Percentiles rank a stretch among this genome's conserved stretches.
Evolutionary conservation across 331 rosid genomes (phyloP).

Genomic region (Quercus lobata): DNA sequence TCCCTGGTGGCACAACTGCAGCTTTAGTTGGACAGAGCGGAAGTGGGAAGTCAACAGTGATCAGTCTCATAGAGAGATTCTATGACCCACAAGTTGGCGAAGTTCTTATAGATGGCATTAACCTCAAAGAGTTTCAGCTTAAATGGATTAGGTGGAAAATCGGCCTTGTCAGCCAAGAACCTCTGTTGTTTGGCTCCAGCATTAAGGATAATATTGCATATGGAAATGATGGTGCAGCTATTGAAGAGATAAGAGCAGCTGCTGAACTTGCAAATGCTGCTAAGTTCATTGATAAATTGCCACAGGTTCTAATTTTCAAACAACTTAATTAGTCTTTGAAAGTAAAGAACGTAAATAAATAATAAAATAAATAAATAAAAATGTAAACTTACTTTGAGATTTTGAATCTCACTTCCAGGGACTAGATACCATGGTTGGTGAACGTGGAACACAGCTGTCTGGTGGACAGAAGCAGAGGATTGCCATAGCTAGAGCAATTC

Average conservation of each 20-base stretch:
- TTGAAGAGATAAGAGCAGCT: slow-evolving; percentile 57
- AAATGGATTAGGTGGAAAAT: slow-evolving; percentile 72
- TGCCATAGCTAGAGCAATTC: slow-evolving; percentile 77
- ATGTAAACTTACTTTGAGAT: neutral
- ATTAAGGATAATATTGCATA: slow-evolving; percentile 70
- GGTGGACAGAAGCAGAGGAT: slow-evolving; percentile 86
- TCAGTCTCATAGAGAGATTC: too few species aligned
- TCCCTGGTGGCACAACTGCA: slow-evolving; percentile 53
- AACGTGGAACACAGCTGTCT: slow-evolving; percentile 75
- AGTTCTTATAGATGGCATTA: too few species aligned
- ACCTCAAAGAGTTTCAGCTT: slow-evolving; percentile 47
- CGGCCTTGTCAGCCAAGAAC: slow-evolving; percentile 86
- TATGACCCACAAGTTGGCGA: too few species aligned
- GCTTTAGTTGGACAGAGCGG: slow-evolving; percentile 85
- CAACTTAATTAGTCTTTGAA: neutral
- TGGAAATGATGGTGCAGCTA: slow-evolving; percentile 70
- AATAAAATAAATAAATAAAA: too few species aligned
- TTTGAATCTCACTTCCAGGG: slow-evolving; percentile 38
- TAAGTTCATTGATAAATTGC: slow-evolving; percentile 69
- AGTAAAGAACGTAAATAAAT: neutral
- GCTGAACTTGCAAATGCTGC: slow-evolving; percentile 75
- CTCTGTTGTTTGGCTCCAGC: slow-evolving; percentile 63
- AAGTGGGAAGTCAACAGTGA: slow-evolving; percentile 37
- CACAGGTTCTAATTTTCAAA: slow-evolving; percentile 46
- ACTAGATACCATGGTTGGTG: slow-evolving; percentile 68